A percentile compares a stretch with the other conserved stretches of the same genome.
These are phyloP conservation scores for Cinnamomum chago DNA, from an alignment of 164 flowering plant genomes.

Conservation along the genomic window DNA sequence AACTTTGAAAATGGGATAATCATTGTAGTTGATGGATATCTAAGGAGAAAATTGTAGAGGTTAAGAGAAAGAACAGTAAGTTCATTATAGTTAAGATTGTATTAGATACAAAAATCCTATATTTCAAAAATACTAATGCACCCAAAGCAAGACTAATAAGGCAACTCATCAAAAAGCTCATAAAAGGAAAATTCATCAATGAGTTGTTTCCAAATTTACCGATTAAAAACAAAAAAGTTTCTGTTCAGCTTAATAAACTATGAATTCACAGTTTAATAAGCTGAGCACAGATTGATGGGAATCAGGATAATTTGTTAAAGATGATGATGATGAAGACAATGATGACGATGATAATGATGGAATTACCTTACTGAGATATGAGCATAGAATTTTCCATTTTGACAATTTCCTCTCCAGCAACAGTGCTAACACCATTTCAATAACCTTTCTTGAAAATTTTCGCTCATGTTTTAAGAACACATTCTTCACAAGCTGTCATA, in stretches of 20 bases:
- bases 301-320: no score
- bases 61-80: no score
- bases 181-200: background rate
- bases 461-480: constrained; percentile 21
- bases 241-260: background rate
- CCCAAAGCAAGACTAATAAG: background rate
- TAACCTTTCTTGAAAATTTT: constrained; percentile 24
- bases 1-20: no score
- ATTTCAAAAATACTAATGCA: background rate
- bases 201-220: no score
- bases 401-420: constrained; percentile 26
- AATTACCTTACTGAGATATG: constrained; percentile 24
- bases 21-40: no score
- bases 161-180: background rate
- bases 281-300: no score
- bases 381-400: constrained; percentile 20
- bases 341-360: no score
- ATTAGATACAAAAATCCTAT: background rate
- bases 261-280: background rate
- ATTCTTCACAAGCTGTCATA: constrained; percentile 32
- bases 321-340: no score
- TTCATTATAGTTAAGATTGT: no score
- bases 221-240: no score
- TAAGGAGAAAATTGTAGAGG: no score
- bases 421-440: constrained; percentile 24